Percentiles rank a stretch among this genome's conserved stretches.
Evolutionary conservation across 352 stramenopile genomes (phyloP).

Genomic region (Globisporangium iwayamae): DNA sequence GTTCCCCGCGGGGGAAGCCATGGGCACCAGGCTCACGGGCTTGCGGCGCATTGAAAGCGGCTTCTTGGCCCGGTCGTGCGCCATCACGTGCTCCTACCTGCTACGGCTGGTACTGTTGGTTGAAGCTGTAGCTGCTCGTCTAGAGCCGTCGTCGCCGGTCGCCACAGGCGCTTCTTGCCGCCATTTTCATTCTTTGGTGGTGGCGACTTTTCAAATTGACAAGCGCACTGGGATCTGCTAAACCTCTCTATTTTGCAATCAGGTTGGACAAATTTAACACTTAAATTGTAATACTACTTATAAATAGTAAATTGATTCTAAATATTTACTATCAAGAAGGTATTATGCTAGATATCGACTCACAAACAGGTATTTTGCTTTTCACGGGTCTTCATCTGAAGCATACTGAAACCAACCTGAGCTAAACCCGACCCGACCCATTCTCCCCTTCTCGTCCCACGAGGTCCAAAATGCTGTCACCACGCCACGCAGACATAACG

Average conservation of each 20-base stretch:
- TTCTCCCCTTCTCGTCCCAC: neutral
- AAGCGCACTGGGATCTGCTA: neutral
- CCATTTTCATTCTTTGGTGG: conserved; percentile 1
- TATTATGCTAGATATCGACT: neutral
- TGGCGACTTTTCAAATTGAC: conserved; percentile 9
- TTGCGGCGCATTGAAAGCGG: neutral
- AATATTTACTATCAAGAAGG: neutral
- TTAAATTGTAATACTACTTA: too few relatives aligned
- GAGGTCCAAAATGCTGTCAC: conserved; percentile 6
- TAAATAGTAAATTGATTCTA: neutral
- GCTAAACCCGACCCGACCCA: neutral
- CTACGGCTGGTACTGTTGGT: neutral
- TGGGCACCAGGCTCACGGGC: conserved; percentile 3
- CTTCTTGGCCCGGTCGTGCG: neutral
- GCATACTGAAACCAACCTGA: neutral
- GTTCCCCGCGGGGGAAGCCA: neutral
- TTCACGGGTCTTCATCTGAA: neutral
- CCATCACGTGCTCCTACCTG: neutral
- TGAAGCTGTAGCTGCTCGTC: neutral
- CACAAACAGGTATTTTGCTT: neutral
- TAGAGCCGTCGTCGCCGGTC: conserved; percentile 4
- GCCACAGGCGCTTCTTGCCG: neutral
- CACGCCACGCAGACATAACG: neutral
- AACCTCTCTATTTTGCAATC: neutral
- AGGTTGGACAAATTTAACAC: neutral